A percentile compares a stretch with the other conserved stretches of the same genome.
Evolutionary conservation across 1,139 yeast genomes (phyloP).

Genomic region (Protomyces macrosporus): DNA sequence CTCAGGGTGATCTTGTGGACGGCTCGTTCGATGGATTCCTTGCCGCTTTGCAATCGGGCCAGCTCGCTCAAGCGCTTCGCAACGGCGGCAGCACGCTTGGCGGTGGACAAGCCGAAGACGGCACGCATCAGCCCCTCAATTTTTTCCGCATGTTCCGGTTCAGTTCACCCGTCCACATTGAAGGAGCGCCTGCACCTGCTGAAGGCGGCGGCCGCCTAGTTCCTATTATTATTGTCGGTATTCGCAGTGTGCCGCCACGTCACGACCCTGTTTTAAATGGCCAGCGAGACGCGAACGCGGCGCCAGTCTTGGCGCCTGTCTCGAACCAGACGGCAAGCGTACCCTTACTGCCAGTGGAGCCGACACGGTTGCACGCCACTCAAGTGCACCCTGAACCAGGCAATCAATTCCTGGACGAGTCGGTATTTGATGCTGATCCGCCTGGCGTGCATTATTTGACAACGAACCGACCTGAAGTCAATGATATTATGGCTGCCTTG

Average conservation of each 20-base stretch:
- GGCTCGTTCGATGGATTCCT: conserved; percentile 43
- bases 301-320: too few relatives aligned
- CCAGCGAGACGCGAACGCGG: too few relatives aligned
- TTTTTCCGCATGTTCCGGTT: conserved; percentile 56
- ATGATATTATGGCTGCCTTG: too few relatives aligned
- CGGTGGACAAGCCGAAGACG: conserved; percentile 14
- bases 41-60: conserved; percentile 42
- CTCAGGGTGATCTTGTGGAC: conserved; percentile 31
- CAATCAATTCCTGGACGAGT: too few relatives aligned
- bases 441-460: too few relatives aligned
- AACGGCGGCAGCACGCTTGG: conserved; percentile 31
- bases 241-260: conserved; percentile 42
- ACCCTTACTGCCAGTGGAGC: too few relatives aligned
- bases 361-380: too few relatives aligned
- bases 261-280: neutral
- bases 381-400: too few relatives aligned
- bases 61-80: conserved; percentile 41
- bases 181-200: conserved; percentile 35
- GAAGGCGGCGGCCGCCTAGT: conserved; percentile 37
- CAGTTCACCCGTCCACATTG: conserved; percentile 11
- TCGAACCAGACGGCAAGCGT: too few relatives aligned
- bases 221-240: conserved; percentile 56
- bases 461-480: too few relatives aligned
- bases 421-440: too few relatives aligned
- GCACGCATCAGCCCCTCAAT: conserved; percentile 36